Evolutionary conservation across 2,329 filamentous ascomycete genomes (phyloP).

Genomic region (Fusarium sp.): DNA sequence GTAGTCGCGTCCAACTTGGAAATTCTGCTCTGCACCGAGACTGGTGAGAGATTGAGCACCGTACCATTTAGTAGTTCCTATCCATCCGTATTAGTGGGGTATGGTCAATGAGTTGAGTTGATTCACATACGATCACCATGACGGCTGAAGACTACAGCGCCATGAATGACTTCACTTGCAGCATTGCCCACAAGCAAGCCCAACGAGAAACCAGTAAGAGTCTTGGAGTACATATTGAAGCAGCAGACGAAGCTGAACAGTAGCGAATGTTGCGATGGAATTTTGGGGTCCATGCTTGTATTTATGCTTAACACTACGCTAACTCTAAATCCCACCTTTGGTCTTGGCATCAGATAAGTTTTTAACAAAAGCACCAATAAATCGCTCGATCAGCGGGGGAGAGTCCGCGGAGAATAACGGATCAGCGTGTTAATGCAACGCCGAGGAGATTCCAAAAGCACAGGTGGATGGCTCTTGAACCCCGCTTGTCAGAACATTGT

Average conservation of each 20-base stretch:
- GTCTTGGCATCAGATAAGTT: constrained; percentile 4
- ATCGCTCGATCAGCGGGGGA: neutral
- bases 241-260: neutral
- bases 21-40: constrained; percentile 50
- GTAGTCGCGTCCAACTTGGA: constrained; percentile 43
- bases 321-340: neutral
- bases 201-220: neutral
- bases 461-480: neutral
- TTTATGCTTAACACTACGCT: constrained; percentile 21
- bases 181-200: constrained; percentile 8
- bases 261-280: neutral
- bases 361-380: neutral
- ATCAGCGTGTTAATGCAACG: neutral
- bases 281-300: constrained; percentile 11
- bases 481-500: neutral
- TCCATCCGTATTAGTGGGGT: neutral
- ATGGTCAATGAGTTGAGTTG: neutral
- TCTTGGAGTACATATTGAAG: constrained; percentile 8
- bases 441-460: neutral
- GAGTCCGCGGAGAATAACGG: neutral
- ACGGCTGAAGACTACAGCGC: constrained; percentile 49
- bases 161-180: constrained; percentile 48
- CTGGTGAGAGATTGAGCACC: constrained; percentile 48
- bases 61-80: constrained; percentile 52
- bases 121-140: constrained; percentile 49